phyloP scores from a whole-genome alignment of 1,284 basidiomycete species.

The Mycosarcoma maydis region DNA sequence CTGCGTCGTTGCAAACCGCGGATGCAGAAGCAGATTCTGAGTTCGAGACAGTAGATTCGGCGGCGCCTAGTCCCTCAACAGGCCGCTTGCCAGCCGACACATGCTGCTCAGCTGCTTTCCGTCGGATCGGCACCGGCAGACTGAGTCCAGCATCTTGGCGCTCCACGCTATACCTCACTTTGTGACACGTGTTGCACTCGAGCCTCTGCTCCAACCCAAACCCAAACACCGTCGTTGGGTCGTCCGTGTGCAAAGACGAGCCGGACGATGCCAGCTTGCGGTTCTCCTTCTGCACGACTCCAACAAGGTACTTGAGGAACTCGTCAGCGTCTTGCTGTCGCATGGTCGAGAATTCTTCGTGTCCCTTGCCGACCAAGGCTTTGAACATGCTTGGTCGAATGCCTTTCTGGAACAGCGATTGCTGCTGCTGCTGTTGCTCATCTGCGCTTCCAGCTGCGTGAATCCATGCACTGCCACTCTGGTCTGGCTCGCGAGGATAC shows the following conservation, averaged over 20 bases:
- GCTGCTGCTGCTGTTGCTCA: constrained; percentile 19
- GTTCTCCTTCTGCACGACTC: constrained; percentile 72
- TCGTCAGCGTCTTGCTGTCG: constrained; percentile 96
- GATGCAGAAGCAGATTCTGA: constrained; percentile 8
- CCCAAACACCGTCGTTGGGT: constrained; percentile 78
- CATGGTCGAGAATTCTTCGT: constrained; percentile 96
- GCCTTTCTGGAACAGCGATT: constrained; percentile 79
- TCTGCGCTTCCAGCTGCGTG: constrained; percentile 4
- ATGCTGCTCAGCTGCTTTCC: constrained; percentile 8
- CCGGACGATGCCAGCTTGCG: constrained; percentile 14
- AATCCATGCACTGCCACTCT: constrained; percentile 12
- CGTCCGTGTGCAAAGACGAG: constrained; percentile 18
- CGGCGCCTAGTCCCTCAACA: constrained; percentile 41
- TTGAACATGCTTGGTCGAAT: constrained; percentile 88
- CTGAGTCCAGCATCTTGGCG: constrained; percentile 78
- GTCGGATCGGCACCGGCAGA: constrained; percentile 75
- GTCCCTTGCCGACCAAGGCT: constrained; percentile 86
- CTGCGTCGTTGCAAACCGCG: constrained; percentile 3
- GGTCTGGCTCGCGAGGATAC: constrained; percentile 70
- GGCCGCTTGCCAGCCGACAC: constrained; percentile 68
- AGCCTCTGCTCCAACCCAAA: constrained; percentile 77
- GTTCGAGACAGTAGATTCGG: neutral
- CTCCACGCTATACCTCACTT: constrained; percentile 90
- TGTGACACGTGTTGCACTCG: constrained; percentile 78
- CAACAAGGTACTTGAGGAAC: constrained; percentile 85